phyloP scores from a whole-genome alignment of 306 rosid species.

The Ochetophila trinervis region DNA sequence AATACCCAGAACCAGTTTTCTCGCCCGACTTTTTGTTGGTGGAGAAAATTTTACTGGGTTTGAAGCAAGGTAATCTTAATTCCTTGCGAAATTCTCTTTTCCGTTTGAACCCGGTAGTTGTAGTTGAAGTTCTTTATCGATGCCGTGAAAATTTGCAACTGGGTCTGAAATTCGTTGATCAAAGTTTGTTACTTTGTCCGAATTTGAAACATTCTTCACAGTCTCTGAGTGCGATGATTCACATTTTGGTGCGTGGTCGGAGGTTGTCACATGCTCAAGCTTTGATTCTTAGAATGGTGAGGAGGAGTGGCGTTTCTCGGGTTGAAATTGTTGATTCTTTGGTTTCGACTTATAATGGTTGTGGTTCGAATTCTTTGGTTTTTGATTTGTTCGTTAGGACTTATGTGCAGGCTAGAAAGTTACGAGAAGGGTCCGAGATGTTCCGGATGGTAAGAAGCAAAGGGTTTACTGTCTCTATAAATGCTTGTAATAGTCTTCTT shows the following conservation, averaged over 20 bases:
- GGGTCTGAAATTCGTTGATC: conserved; percentile 38
- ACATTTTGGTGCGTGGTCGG: conserved; percentile 46
- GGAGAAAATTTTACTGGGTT: conserved; percentile 51
- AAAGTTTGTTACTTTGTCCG: conserved; percentile 33
- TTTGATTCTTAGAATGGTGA: conserved; percentile 60
- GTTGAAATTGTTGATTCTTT: conserved; percentile 54
- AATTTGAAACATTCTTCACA: conserved; percentile 47
- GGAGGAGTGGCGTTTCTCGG: conserved; percentile 68
- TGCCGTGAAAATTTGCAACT: conserved; percentile 39
- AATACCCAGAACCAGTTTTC: conserved; percentile 13
- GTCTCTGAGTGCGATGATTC: conserved; percentile 58
- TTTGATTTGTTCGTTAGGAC: conserved; percentile 75
- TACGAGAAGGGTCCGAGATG: conserved; percentile 75
- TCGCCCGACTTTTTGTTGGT: conserved; percentile 40
- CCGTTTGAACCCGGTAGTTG: conserved; percentile 37
- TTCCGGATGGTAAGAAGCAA: conserved; percentile 43
- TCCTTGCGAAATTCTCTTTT: conserved; percentile 36
- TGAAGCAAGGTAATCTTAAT: conserved; percentile 47
- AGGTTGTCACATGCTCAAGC: conserved; percentile 74
- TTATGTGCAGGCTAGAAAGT: conserved; percentile 79
- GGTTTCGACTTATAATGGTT: conserved; percentile 20
- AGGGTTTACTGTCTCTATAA: conserved; percentile 55
- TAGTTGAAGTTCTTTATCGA: conserved; percentile 47
- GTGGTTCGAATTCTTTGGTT: conserved; percentile 30
- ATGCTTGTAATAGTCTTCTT: conserved; percentile 77